Percentiles rank a stretch among this genome's conserved stretches.
phyloP scores from a whole-genome alignment of 2,329 filamentous ascomycete species.

The Fusarium scirpi region DNA sequence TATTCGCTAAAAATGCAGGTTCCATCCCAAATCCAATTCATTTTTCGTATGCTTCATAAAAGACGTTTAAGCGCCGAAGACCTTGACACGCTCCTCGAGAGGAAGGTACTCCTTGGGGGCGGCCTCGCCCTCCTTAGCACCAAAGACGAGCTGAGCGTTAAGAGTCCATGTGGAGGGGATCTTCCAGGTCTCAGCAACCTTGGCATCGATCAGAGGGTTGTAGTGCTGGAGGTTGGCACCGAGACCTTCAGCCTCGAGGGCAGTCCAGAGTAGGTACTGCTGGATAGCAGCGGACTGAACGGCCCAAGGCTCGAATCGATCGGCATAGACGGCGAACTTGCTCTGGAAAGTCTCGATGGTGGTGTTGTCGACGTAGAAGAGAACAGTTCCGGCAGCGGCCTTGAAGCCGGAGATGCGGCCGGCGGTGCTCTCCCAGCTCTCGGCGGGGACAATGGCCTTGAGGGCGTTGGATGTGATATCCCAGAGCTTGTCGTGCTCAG shows the following conservation, averaged over 20 bases:
- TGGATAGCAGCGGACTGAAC: conserved; percentile 82
- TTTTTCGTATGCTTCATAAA: conserved; percentile 10
- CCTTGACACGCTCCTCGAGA: conserved; percentile 75
- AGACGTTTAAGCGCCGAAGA: conserved; percentile 63
- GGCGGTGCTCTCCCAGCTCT: conserved; percentile 67
- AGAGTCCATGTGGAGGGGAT: conserved; percentile 80
- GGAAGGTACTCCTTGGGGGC: conserved; percentile 74
- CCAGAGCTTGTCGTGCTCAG: conserved; percentile 91
- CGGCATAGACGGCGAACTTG: conserved; percentile 78
- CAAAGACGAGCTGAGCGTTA: conserved; percentile 87
- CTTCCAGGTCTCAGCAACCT: conserved; percentile 76
- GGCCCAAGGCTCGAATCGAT: conserved; percentile 83
- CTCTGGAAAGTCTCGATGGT: conserved; percentile 74
- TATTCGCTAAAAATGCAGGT: conserved; percentile 30
- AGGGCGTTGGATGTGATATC: conserved; percentile 70
- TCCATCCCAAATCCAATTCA: conserved; percentile 10
- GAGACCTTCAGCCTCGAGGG: conserved; percentile 84
- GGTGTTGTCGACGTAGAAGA: conserved; percentile 87
- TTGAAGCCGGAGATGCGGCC: conserved; percentile 68
- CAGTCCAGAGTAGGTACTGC: conserved; percentile 84
- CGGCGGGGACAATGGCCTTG: conserved; percentile 70
- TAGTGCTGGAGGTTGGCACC: conserved; percentile 95
- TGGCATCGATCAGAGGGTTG: conserved; percentile 84
- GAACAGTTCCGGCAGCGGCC: conserved; percentile 80
- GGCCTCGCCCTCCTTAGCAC: conserved; percentile 67